Evolutionary conservation across 2,329 filamentous ascomycete species (phyloP).

Genomic region (Dothideomycetes sp.): DNA sequence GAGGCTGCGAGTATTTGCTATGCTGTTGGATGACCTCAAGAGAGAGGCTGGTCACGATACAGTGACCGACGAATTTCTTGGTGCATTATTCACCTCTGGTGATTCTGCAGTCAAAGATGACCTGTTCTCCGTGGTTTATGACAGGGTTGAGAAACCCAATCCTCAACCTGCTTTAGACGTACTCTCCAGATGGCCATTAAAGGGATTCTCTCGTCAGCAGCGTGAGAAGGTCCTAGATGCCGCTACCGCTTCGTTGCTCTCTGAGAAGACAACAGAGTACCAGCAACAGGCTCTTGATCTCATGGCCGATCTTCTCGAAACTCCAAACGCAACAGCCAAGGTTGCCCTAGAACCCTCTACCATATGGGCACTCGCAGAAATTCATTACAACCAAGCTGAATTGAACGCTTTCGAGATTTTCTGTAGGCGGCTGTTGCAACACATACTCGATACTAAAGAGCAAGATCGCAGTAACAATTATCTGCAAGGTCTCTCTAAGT

Average conservation of each 20-base stretch:
- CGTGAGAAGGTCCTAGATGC: slow-evolving; percentile 12
- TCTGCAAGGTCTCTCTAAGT: slow-evolving; percentile 1
- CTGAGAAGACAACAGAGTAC: neutral
- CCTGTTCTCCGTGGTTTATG: neutral
- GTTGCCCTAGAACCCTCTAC: neutral
- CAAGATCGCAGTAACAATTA: slow-evolving; percentile 16
- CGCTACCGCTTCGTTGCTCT: neutral
- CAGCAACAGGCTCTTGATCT: slow-evolving; percentile 7
- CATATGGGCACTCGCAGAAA: slow-evolving; percentile 1
- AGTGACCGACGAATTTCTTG: slow-evolving; percentile 5
- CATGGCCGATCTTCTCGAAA: slow-evolving; percentile 11
- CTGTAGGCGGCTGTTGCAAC: slow-evolving; percentile 9
- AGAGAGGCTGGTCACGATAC: neutral
- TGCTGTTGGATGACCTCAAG: neutral
- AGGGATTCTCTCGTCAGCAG: slow-evolving; percentile 11
- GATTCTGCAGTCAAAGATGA: slow-evolving; percentile 4
- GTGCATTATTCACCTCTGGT: neutral
- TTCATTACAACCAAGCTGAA: neutral
- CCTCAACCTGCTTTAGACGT: neutral
- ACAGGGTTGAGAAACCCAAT: neutral
- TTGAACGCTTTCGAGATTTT: slow-evolving; percentile 2
- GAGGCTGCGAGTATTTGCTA: slow-evolving; percentile 1
- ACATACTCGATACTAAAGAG: slow-evolving; percentile 17
- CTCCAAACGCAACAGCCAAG: slow-evolving; percentile 16
- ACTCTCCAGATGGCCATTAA: slow-evolving; percentile 6